These are phyloP conservation scores for Tilletia caries DNA, from an alignment of 1,284 basidiomycete species.

Conservation along the genomic window DNA sequence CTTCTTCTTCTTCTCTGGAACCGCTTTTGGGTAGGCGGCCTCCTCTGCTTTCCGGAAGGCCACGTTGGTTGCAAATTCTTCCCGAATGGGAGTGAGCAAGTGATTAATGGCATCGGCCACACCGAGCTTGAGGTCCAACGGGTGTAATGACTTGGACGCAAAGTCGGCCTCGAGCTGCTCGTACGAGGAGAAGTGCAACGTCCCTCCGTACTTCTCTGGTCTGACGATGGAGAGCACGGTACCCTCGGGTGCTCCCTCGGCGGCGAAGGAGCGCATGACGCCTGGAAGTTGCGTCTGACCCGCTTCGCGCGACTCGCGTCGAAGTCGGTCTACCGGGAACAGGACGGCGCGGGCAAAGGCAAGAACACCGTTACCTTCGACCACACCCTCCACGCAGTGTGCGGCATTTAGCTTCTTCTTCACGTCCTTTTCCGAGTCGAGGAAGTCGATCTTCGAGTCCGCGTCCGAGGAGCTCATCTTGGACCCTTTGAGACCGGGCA, in stretches of 20 bases:
- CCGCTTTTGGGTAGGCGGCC: constrained; percentile 70
- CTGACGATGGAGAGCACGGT: constrained; percentile 77
- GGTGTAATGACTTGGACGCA: constrained; percentile 73
- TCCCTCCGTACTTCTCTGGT: constrained; percentile 69
- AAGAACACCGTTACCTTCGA: constrained; percentile 84
- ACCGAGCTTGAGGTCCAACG: constrained; percentile 80
- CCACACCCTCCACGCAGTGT: constrained; percentile 90
- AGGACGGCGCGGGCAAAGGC: constrained; percentile 84
- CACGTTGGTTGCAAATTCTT: constrained; percentile 69
- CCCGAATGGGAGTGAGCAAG: constrained; percentile 78
- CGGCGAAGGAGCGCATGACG: constrained; percentile 1
- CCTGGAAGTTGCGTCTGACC: neutral
- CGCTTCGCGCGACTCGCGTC: constrained; percentile 26
- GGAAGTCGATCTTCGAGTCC: constrained; percentile 95
- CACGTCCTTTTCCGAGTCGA: constrained; percentile 78
- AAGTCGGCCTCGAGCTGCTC: constrained; percentile 74
- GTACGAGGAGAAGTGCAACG: constrained; percentile 71
- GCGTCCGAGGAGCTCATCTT: constrained; percentile 99
- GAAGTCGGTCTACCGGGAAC: constrained; percentile 68
- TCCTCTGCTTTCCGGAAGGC: constrained; percentile 78
- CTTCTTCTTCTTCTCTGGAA: constrained; percentile 13
- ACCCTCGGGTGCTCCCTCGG: constrained; percentile 56
- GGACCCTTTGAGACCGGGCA: constrained; percentile 85
- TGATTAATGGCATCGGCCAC: constrained; percentile 73
- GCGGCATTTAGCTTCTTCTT: constrained; percentile 87